These are phyloP conservation scores for Ophiostoma himal-ulmi DNA, from an alignment of 2,329 filamentous ascomycete species.

Conservation along the genomic window DNA sequence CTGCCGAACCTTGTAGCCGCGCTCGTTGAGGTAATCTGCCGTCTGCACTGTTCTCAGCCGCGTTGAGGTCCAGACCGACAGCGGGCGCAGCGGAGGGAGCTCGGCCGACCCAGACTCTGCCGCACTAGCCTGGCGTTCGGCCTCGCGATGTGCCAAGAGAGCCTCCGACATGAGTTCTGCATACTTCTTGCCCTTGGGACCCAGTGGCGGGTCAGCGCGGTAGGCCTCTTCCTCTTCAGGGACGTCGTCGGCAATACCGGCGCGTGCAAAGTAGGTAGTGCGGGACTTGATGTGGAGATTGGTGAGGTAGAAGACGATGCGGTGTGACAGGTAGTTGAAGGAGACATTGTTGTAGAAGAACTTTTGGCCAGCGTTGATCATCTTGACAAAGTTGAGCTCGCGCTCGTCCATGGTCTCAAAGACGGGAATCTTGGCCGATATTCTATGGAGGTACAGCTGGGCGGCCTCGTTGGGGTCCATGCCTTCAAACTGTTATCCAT, in stretches of 20 bases:
- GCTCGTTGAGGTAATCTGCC: slow-evolving; percentile 68
- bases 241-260: slow-evolving; percentile 78
- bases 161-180: slow-evolving; percentile 80
- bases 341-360: slow-evolving; percentile 95
- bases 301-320: slow-evolving; percentile 96
- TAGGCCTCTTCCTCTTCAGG: slow-evolving; percentile 86
- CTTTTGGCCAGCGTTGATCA: slow-evolving; percentile 94
- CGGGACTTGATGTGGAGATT: slow-evolving; percentile 96
- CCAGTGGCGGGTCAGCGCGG: slow-evolving; percentile 82
- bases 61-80: slow-evolving; percentile 94
- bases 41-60: slow-evolving; percentile 87
- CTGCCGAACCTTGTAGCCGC: slow-evolving; percentile 81
- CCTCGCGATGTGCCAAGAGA: slow-evolving; percentile 73
- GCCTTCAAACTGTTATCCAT: slow-evolving; percentile 61
- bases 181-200: slow-evolving; percentile 72
- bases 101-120: slow-evolving; percentile 62
- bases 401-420: slow-evolving; percentile 95
- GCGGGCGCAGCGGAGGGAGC: slow-evolving; percentile 53
- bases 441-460: slow-evolving; percentile 81
- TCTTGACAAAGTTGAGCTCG: slow-evolving; percentile 96
- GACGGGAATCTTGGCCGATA: slow-evolving; percentile 85
- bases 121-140: slow-evolving; percentile 66
- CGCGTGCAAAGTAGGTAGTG: slow-evolving; percentile 86
- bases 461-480: slow-evolving; percentile 93
- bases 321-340: slow-evolving; percentile 92